Evolutionary conservation across 352 stramenopile species (phyloP).

Genomic region (Phytophthora meadii): DNA sequence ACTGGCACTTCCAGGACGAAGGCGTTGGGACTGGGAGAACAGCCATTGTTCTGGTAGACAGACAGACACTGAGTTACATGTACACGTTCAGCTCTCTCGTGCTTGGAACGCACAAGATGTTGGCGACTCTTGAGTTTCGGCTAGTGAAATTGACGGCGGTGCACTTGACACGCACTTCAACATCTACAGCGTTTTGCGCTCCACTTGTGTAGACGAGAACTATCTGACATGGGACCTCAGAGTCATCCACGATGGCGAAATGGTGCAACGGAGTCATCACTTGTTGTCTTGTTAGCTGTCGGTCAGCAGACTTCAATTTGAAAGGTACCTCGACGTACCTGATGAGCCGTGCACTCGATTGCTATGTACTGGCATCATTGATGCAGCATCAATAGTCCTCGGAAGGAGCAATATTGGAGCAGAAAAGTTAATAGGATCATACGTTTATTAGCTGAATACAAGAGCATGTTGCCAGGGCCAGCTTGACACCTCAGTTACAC

Average conservation of each 20-base stretch:
- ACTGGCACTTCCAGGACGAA: neutral
- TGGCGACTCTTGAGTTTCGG: constrained; percentile 5
- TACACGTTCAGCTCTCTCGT: constrained; percentile 1
- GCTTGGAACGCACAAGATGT: neutral
- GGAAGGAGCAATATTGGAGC: neutral
- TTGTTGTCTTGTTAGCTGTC: neutral
- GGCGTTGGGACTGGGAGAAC: neutral
- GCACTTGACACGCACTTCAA: constrained; percentile 17
- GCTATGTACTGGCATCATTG: too few relatives aligned
- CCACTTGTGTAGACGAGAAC: neutral
- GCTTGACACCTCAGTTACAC: constrained; percentile 4
- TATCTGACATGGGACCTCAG: neutral
- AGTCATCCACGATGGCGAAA: constrained; percentile 11
- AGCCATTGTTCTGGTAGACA: neutral
- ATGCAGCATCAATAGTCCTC: too few relatives aligned
- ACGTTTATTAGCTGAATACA: constrained; percentile 33
- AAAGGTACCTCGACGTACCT: too few relatives aligned
- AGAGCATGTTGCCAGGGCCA: constrained; percentile 9
- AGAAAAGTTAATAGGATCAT: constrained; percentile 38
- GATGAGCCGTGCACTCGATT: too few relatives aligned
- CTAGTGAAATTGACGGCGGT: constrained; percentile 18
- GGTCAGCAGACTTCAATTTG: neutral
- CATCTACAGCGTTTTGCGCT: neutral
- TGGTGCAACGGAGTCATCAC: neutral
- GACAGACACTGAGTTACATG: neutral